phyloP scores from a whole-genome alignment of 306 rosid genomes.

The Corylus americana region DNA sequence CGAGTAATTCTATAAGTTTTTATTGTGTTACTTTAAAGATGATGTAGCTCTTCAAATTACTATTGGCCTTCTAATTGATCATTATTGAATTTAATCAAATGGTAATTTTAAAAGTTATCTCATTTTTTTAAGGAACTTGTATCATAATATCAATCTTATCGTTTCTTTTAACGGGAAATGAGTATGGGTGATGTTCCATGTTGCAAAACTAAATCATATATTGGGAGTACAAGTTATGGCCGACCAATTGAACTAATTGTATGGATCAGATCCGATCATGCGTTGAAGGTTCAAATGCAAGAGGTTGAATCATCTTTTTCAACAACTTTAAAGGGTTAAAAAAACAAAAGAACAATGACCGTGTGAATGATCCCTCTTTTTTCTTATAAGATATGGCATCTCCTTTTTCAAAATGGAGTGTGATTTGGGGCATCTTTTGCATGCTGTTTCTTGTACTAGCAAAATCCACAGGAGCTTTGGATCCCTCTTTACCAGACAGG shows the following conservation, averaged over 20 bases:
- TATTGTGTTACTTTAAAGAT: too few species aligned
- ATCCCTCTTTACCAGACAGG: constrained; percentile 65
- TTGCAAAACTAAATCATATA: neutral
- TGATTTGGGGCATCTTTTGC: constrained; percentile 58
- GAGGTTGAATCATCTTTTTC: neutral
- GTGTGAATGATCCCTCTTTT: constrained; percentile 27
- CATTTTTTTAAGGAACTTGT: too few species aligned
- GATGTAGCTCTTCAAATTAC: too few species aligned
- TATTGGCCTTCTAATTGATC: too few species aligned
- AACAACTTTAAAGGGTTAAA: constrained; percentile 5
- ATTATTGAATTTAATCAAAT: too few species aligned
- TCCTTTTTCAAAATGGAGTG: constrained; percentile 32
- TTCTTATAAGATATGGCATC: constrained; percentile 60
- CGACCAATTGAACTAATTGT: constrained; percentile 57
- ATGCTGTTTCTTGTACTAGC: constrained; percentile 43
- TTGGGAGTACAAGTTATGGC: constrained; percentile 32
- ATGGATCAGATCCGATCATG: constrained; percentile 47
- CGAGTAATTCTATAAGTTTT: too few species aligned
- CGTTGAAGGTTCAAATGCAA: constrained; percentile 44
- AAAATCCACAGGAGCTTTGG: constrained; percentile 46
- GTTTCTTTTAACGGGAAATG: too few species aligned
- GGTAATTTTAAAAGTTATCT: too few species aligned
- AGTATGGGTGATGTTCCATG: neutral
- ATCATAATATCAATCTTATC: too few species aligned
- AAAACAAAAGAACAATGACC: constrained; percentile 10